Evolutionary conservation across 2,329 filamentous ascomycete species (phyloP), one percentile per base, ranked within the genome.

Genomic region (Didymella exigua): DNA sequence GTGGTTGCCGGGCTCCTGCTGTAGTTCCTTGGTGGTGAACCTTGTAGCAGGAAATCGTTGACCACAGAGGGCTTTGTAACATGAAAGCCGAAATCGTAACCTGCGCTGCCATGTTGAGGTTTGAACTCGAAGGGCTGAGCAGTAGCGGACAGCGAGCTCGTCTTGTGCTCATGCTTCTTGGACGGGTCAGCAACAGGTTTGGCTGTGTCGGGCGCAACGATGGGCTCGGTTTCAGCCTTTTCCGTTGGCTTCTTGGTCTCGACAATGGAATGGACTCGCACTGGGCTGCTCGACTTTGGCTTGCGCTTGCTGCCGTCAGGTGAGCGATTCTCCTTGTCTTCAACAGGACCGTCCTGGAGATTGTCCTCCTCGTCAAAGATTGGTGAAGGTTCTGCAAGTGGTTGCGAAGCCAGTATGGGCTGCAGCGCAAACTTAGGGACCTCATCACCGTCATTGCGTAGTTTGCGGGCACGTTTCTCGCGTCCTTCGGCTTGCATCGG

Each of bases 391-490:
- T 75, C 56, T 33, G 54, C 66, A 26, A 72, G 51, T 29, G 72
- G 69, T 38, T 75, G 69, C 16, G 72, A 72, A 9, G 79, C 78
- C 49, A 75, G 64, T 16, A 73, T 52, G 7, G 71, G 71, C 52
- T 73, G 72, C 5, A 69, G 51, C 76, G 91, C 90, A 72, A 96
- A 96, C 46, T 86, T 80, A 19, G 89, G 88, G 21, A 93, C 86
- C 44, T 88, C 84, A 65, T 96, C 87, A 16, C 85, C 88, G 66
- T 89, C 87, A 47, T 82, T 84, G 16, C 81, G 84, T 40, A 76
- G 81, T 55, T 85, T 86, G 62, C 87, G 86, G 59, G 86, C 86
- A 71, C 92, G 86, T 81, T 96, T 97, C 68, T 87, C 79, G 34
- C 91, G 86, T 19, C 85, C 86, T 54, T 88, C 84, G 52, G 79